Conservation (phyloP, 805 yeast genomes). For the Schwanniomyces occidentalis region DNA sequence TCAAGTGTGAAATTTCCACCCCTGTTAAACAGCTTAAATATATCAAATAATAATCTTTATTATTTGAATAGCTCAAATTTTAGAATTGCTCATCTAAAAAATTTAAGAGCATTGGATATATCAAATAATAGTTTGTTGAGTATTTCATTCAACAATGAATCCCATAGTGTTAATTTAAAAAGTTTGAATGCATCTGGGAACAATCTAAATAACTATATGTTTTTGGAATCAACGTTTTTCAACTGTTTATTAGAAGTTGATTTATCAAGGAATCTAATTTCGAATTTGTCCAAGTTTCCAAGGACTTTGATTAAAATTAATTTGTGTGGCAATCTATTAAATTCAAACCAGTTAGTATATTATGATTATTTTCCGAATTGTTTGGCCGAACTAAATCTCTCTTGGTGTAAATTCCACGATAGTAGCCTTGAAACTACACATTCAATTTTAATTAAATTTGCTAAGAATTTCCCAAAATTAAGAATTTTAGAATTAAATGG, state of each 20-base stretch:
- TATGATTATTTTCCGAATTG: constrained; percentile 11
- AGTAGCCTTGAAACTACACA: not conserved
- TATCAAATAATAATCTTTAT: constrained; percentile 25
- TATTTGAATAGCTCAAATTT: constrained; percentile 2
- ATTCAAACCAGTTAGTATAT: constrained; percentile 4
- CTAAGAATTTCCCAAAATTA: not conserved
- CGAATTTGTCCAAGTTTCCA: constrained; percentile 16
- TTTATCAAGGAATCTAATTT: constrained; percentile 24
- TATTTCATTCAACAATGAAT: not conserved
- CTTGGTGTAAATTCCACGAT: constrained; percentile 12
- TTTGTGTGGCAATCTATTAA: constrained; percentile 22
- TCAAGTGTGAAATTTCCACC: constrained; percentile 19
- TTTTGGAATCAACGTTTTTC: constrained; percentile 9
- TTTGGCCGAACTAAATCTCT: constrained; percentile 13
- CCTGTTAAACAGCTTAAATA: constrained; percentile 17
- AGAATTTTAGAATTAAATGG: not conserved
- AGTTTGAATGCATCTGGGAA: constrained; percentile 26
- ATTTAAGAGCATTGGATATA: constrained; percentile 20
- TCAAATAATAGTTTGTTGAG: constrained; percentile 24
- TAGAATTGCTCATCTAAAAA: not conserved
- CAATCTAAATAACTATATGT: constrained; percentile 13
- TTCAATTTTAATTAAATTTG: not conserved
- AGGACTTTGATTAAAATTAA: constrained; percentile 12
- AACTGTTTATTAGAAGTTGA: constrained; percentile 16
- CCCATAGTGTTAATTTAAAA: constrained; percentile 6